Evolutionary conservation across 495 filamentous ascomycete species (phyloP), one percentile per base, ranked within the genome.

Genomic region (Cercophora sp.): DNA sequence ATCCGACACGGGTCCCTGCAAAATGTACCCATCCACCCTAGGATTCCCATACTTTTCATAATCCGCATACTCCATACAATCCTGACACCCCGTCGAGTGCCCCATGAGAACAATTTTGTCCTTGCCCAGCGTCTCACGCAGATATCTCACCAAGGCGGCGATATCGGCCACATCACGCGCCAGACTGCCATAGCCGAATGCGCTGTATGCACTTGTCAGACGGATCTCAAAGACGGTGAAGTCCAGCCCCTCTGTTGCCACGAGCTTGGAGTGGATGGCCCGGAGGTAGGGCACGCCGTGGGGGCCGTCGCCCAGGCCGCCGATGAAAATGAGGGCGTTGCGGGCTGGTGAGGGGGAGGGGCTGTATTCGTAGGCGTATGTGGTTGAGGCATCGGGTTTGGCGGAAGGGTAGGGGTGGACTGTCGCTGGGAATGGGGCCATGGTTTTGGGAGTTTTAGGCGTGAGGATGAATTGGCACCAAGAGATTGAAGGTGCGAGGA

Each of bases 1-100:
- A 64, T 96, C 92, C 32, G 81, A 87, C 8, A 87, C 83, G 10
- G 85, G 81, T 0, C 86, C 92, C 63, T 96, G 91, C 45, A 96
- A 70, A 31, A 97, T 86, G 27, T 82, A 85, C 39, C 89, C 92
- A 48, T 95, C 83, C 20, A 96, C 74, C 1, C 56, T 2, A 75
- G 20, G 20, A 27, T 13, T 74, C n/a, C 70, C 68, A 11, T 65
- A 48, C 36, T 57, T 52, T n/a, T 64, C 54, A 42, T 66, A 52
- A 9, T 66, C 69, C 60, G 20, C 46, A 20, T 93, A 95, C 50
- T 88, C 81, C 67, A 96, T 77, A 26, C 87, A 82, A 61, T 95
- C 90, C 71, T 77, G 93, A 54, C 87, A 89, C 2, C 93, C 93
- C 9, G 77, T 81, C 3, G 86, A 91, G 57, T 95, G 89, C 8